Percentiles rank a stretch among this genome's conserved stretches.
Conservation (phyloP, 352 stramenopile species). For the Aphanomyces euteiches region DNA sequence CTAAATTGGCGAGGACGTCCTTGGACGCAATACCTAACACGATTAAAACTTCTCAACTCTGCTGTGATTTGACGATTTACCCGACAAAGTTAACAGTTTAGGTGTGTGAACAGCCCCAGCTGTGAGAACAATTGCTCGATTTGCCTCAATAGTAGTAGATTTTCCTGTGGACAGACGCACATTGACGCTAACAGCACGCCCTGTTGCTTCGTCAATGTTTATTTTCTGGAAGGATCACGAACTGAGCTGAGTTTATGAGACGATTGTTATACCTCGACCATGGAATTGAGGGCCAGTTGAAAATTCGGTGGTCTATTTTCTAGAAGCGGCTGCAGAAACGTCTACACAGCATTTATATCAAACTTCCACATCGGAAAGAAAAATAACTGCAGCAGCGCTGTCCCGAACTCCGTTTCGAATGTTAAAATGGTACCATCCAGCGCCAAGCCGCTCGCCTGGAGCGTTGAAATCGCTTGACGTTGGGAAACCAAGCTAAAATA, state of each 20-base stretch:
- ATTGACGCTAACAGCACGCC: neutral
- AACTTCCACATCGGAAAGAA: neutral
- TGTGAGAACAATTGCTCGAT: conserved; percentile 47
- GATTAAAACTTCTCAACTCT: neutral
- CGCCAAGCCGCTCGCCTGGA: conserved; percentile 56
- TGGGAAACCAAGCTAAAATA: conserved; percentile 41
- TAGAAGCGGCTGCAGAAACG: conserved; percentile 61
- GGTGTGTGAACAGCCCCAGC: conserved; percentile 84
- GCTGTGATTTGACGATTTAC: conserved; percentile 27
- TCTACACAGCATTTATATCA: conserved; percentile 27
- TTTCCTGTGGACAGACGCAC: conserved; percentile 37
- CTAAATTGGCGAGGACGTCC: conserved; percentile 42
- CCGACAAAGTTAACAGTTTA: conserved; percentile 76
- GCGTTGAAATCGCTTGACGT: conserved; percentile 77
- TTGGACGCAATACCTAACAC: conserved; percentile 41
- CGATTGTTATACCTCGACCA: conserved; percentile 44
- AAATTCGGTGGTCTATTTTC: conserved; percentile 46
- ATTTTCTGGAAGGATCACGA: neutral
- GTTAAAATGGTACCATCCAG: conserved; percentile 86
- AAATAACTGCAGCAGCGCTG: conserved; percentile 46
- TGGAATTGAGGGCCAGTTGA: conserved; percentile 50
- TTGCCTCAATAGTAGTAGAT: conserved; percentile 31
- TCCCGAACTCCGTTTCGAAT: conserved; percentile 75
- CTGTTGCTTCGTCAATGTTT: neutral
- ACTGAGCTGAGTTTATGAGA: neutral